A percentile compares a stretch with the other conserved stretches of the same genome.
phyloP scores from a whole-genome alignment of 441 rosid genomes.

The Syzygium malaccense region DNA sequence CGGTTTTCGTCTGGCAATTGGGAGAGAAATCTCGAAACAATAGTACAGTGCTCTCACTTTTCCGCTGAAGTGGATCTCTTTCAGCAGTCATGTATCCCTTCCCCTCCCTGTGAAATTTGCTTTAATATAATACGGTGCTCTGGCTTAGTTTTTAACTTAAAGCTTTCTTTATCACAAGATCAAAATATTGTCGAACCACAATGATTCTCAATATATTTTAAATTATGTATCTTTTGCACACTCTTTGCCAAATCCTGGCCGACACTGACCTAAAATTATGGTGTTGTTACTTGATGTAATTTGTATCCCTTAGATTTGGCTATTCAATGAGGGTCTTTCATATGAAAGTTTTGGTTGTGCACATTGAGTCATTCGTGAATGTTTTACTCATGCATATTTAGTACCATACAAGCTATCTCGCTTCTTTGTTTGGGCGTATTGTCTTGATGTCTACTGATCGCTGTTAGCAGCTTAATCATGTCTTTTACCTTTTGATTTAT shows the following conservation, averaged over 20 bases:
- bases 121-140: neutral
- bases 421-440: neutral
- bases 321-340: neutral
- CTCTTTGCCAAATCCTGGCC: neutral
- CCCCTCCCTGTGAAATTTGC: neutral
- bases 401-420: neutral
- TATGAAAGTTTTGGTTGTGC: neutral
- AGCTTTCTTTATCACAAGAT: neutral
- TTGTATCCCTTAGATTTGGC: neutral
- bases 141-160: neutral
- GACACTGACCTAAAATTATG: neutral
- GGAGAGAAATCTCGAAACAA: slow-evolving; percentile 61
- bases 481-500: neutral
- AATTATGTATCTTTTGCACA: neutral
- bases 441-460: neutral
- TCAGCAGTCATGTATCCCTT: slow-evolving; percentile 43
- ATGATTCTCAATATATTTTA: neutral
- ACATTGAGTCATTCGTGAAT: neutral
- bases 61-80: slow-evolving; percentile 66
- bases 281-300: neutral
- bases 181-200: neutral
- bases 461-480: neutral
- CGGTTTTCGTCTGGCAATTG: slow-evolving; percentile 54
- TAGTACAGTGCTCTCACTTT: slow-evolving; percentile 77
- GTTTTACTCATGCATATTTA: neutral